A percentile compares a stretch with the other conserved stretches of the same genome.
phyloP scores from a whole-genome alignment of 768 basidiomycete species.

The Podaxis mareebaensis region DNA sequence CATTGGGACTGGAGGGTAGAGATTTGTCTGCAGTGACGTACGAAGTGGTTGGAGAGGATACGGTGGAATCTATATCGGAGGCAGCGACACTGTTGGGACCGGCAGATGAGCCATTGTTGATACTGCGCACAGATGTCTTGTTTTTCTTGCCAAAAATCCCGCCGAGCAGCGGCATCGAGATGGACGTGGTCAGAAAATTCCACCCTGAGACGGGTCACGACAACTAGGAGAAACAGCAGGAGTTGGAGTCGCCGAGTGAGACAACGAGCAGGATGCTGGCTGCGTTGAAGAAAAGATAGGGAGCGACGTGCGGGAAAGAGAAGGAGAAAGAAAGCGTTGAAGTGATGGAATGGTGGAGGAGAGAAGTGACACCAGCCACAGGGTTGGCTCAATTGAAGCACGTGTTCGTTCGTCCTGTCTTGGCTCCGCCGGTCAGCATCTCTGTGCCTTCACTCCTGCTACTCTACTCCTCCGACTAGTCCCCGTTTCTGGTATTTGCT shows the following conservation, averaged over 20 bases:
- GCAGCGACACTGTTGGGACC: conserved; percentile 22
- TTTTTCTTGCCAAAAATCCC: conserved; percentile 40
- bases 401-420: conserved; percentile 5
- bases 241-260: not conserved
- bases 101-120: conserved; percentile 21
- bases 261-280: not conserved
- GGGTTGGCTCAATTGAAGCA: conserved; percentile 5
- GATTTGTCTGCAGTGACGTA: conserved; percentile 34
- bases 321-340: conserved; percentile 8
- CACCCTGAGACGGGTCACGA: not conserved
- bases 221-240: not conserved
- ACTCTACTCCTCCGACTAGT: no score
- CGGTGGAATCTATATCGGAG: conserved; percentile 24
- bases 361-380: conserved; percentile 8
- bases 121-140: conserved; percentile 28
- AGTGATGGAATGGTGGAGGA: not conserved
- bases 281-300: not conserved
- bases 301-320: not conserved
- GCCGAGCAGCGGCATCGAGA: conserved; percentile 37
- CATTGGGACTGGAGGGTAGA: conserved; percentile 36
- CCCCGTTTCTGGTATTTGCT: no score
- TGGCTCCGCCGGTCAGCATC: no score
- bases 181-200: not conserved
- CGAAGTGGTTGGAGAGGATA: conserved; percentile 34
- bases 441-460: no score